phyloP scores from a whole-genome alignment of 1,139 yeast species.

The Debaryomycetaceae sp. region DNA sequence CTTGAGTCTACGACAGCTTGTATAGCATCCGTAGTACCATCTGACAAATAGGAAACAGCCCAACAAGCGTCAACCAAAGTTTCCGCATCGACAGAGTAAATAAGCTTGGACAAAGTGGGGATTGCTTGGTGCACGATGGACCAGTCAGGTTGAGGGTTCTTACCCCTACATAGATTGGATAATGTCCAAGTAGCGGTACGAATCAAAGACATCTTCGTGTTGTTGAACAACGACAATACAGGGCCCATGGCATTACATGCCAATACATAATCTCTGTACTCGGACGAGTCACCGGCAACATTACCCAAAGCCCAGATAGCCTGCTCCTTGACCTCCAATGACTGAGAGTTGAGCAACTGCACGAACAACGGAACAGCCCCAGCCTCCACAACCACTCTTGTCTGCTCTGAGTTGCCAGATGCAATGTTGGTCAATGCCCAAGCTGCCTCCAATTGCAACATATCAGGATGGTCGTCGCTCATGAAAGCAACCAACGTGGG shows the following conservation, averaged over 20 bases:
- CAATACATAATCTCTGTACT: slow-evolving; percentile 84
- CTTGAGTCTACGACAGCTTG: slow-evolving; percentile 97
- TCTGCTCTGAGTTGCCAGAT: slow-evolving; percentile 89
- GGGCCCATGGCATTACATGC: slow-evolving; percentile 87
- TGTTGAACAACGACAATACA: slow-evolving; percentile 70
- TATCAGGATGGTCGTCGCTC: slow-evolving; percentile 72
- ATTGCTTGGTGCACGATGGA: slow-evolving; percentile 76
- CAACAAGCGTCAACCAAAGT: slow-evolving; percentile 97
- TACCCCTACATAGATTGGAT: slow-evolving; percentile 94
- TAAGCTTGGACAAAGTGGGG: slow-evolving; percentile 88
- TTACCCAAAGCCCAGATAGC: slow-evolving; percentile 99
- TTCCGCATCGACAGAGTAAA: slow-evolving; percentile 88
- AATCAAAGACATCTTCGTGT: slow-evolving; percentile 80
- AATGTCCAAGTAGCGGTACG: slow-evolving; percentile 98
- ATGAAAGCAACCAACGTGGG: slow-evolving; percentile 86
- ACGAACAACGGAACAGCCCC: slow-evolving; percentile 95
- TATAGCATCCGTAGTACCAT: slow-evolving; percentile 88
- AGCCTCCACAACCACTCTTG: slow-evolving; percentile 83
- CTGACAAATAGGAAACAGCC: slow-evolving; percentile 95
- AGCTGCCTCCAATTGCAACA: slow-evolving; percentile 95
- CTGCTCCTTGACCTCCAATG: slow-evolving; percentile 93
- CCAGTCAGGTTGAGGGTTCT: slow-evolving; percentile 97
- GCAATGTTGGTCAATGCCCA: slow-evolving; percentile 99
- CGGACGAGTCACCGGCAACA: slow-evolving; percentile 95
- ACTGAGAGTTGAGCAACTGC: slow-evolving; percentile 70